Base-by-base conservation (phyloP, 495 filamentous ascomycete species). In the Penicillium verhagenii region DNA sequence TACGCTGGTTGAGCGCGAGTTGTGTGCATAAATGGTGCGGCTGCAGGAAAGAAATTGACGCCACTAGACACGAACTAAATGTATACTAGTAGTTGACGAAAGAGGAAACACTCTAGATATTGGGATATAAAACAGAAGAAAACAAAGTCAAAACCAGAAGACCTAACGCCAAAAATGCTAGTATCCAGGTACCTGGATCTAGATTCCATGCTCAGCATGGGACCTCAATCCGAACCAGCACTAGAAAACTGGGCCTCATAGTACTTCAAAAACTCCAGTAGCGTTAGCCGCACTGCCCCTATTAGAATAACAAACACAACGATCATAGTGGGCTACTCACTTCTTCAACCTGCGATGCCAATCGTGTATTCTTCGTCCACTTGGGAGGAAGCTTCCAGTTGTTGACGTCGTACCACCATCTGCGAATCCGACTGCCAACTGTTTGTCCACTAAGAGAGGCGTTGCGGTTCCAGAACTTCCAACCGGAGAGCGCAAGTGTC, bases 341-440 rank as follows among this genome's bases (percentile, higher is more conserved):
- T 63, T 77, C 76, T 69, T 72, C 66, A 14, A 75, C 70, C 48
- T 77, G 72, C 28, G 66, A 58, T 14, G 74, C 77, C 39, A 78
- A 19, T 48, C 67, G 63, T 13, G 57, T 59, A 47, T 70, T 60
- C 40, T 54, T 64, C 6, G 54, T 40, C 20, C 65, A 66, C 8
- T 54, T 49, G 26, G 63, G 51, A 50, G 83, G 83, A 24, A 91
- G 65, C 40, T 78, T 75, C 92, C 92, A 96, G 60, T 92, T 88
- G 58, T 96, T 96, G 0, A 94, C 89, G 25, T 79, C 82, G 70
- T 88, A 96, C 92, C 92, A 96, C 92, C 92, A 96, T 50, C 90
- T 71, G 54, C 92, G 76, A 13, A 92, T 65, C 55, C 78, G 77
- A 23, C 86, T 88, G 24, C 92, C 92, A 20, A 88, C 72, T 16